phyloP scores from a whole-genome alignment of 2,329 filamentous ascomycete species.

The Colletotrichum filicis region DNA sequence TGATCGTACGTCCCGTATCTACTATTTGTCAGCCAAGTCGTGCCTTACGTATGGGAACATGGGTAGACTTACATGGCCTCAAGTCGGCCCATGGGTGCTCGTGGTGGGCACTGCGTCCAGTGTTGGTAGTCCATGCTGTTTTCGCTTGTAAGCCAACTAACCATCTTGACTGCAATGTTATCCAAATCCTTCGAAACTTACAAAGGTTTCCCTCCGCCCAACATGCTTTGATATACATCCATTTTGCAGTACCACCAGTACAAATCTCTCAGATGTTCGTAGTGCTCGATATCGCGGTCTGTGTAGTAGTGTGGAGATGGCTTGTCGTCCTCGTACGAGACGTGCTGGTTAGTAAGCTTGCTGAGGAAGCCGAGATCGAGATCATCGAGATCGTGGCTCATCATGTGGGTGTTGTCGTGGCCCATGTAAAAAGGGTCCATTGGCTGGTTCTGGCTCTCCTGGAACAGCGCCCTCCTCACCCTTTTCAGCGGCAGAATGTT shows the following conservation, averaged over 20 bases:
- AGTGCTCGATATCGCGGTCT: constrained; percentile 78
- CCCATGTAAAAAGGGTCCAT: constrained; percentile 40
- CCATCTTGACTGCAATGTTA: neutral
- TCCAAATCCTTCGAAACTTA: constrained; percentile 60
- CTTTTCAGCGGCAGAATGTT: constrained; percentile 74
- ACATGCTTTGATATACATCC: constrained; percentile 89
- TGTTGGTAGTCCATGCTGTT: constrained; percentile 80
- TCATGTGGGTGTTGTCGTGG: constrained; percentile 37
- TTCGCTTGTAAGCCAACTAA: neutral
- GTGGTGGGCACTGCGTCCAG: constrained; percentile 90
- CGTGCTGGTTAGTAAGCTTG: constrained; percentile 51
- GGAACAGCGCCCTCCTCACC: constrained; percentile 49
- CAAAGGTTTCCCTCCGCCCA: constrained; percentile 88
- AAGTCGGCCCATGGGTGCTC: constrained; percentile 80
- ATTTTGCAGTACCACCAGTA: constrained; percentile 98
- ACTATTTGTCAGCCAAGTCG: constrained; percentile 39
- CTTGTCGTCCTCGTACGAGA: constrained; percentile 40
- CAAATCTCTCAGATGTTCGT: constrained; percentile 84
- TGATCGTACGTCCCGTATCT: constrained; percentile 93
- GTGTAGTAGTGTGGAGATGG: constrained; percentile 49
- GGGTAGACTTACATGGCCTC: constrained; percentile 72
- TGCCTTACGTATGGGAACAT: neutral
- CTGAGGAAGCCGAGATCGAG: constrained; percentile 55
- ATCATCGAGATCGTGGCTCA: constrained; percentile 47
- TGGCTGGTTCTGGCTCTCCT: constrained; percentile 46